Percentiles rank a stretch among this genome's conserved stretches.
Evolutionary conservation across 768 basidiomycete species (phyloP).

Genomic region (Crassisporium funariophilum): DNA sequence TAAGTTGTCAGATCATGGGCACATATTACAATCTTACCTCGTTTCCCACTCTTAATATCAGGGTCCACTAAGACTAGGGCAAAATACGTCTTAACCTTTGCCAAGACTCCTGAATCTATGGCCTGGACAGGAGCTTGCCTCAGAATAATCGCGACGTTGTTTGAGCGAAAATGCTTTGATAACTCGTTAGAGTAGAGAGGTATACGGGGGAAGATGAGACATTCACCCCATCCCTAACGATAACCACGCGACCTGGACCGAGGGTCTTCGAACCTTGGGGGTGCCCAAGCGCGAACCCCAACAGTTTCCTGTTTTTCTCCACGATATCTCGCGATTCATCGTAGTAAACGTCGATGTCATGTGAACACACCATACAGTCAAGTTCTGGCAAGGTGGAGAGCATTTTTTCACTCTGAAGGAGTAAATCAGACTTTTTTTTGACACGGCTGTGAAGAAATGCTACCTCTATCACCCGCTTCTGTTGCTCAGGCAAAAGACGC

Average conservation of each 20-base stretch:
- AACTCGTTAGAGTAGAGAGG: not conserved
- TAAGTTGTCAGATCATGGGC: not conserved
- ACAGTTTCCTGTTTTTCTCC: constrained; percentile 59
- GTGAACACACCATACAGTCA: constrained; percentile 65
- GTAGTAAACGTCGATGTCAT: constrained; percentile 78
- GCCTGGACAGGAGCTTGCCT: constrained; percentile 58
- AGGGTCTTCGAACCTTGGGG: constrained; percentile 71
- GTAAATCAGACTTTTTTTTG: constrained; percentile 6
- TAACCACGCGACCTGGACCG: constrained; percentile 73
- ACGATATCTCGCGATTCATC: constrained; percentile 67
- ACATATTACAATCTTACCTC: constrained; percentile 41
- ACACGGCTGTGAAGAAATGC: constrained; percentile 20
- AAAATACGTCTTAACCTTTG: constrained; percentile 60
- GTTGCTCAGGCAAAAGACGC: constrained; percentile 88
- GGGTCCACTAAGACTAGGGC: constrained; percentile 72
- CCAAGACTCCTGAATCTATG: constrained; percentile 42
- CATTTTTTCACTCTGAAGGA: constrained; percentile 66
- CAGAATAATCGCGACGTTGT: constrained; percentile 72
- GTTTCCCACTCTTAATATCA: constrained; percentile 54
- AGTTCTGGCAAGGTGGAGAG: constrained; percentile 66
- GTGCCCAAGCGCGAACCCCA: constrained; percentile 59
- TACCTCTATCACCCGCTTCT: constrained; percentile 84
- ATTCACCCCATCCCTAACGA: constrained; percentile 81
- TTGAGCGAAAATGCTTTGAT: constrained; percentile 71
- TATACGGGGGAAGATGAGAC: not conserved